Conservation (phyloP, 139 green algal species). For the Chlorella vulgaris region DNA sequence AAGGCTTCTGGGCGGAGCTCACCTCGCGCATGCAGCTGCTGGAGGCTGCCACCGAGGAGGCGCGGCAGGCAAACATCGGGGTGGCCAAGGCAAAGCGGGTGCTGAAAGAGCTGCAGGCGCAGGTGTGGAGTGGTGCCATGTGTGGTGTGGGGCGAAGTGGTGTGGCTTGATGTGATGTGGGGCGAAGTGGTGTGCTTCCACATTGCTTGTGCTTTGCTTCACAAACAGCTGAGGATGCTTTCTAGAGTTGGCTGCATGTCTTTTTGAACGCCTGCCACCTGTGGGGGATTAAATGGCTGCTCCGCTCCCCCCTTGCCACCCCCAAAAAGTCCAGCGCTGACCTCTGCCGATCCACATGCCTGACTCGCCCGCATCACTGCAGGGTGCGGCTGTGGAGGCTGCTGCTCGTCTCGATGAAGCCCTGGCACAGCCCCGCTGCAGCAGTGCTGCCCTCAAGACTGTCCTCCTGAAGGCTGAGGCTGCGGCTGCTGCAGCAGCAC, state of each 20-base stretch:
- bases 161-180: background rate
- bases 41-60: conserved; percentile 66
- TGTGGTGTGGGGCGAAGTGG: background rate
- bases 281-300: too few relatives aligned
- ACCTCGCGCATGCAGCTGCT: conserved; percentile 48
- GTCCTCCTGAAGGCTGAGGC: conserved; percentile 66
- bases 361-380: background rate
- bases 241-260: too few relatives aligned
- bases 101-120: conserved; percentile 74
- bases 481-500: conserved; percentile 30
- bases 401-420: conserved; percentile 56
- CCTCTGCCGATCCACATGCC: background rate
- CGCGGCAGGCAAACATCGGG: conserved; percentile 67
- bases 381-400: conserved; percentile 66
- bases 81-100: conserved; percentile 70
- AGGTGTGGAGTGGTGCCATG: too few relatives aligned
- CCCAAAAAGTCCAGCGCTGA: too few relatives aligned
- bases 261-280: too few relatives aligned
- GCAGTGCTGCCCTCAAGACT: conserved; percentile 47
- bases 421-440: conserved; percentile 49
- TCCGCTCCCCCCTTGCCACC: too few relatives aligned
- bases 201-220: background rate
- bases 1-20: conserved; percentile 44
- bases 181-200: background rate
- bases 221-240: background rate